Percentiles rank a stretch among this genome's conserved stretches.
phyloP scores from a whole-genome alignment of 495 filamentous ascomycete species.

The Hypomontagnella submonticulosa region DNA sequence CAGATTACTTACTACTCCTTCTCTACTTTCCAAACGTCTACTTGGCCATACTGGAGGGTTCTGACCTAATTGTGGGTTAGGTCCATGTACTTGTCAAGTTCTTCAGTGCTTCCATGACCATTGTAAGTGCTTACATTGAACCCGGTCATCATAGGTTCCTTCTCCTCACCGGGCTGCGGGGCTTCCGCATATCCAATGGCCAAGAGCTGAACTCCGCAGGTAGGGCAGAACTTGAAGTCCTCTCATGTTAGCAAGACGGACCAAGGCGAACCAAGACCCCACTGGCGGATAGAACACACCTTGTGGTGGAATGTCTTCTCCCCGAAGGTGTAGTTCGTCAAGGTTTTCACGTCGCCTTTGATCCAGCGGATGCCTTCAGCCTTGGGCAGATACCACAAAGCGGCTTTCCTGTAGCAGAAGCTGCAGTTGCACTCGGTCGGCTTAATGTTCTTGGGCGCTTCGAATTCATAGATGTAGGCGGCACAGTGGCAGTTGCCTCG shows the following conservation, averaged over 20 bases:
- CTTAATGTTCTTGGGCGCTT: slow-evolving; percentile 55
- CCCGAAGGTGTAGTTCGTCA: slow-evolving; percentile 54
- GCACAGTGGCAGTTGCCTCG: slow-evolving; percentile 68
- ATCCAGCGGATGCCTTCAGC: slow-evolving; percentile 49
- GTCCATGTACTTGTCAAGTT: neutral
- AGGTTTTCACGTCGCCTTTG: slow-evolving; percentile 51
- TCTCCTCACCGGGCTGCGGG: slow-evolving; percentile 39
- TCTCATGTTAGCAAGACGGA: slow-evolving; percentile 22
- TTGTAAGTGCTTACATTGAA: slow-evolving; percentile 38
- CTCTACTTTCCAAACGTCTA: slow-evolving; percentile 52
- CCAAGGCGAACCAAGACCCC: slow-evolving; percentile 2
- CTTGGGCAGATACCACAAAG: slow-evolving; percentile 51
- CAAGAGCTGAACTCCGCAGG: slow-evolving; percentile 52
- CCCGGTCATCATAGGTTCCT: slow-evolving; percentile 36
- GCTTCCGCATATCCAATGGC: slow-evolving; percentile 22
- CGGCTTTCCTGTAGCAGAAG: slow-evolving; percentile 60
- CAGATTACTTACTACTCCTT: slow-evolving; percentile 40
- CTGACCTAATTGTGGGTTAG: slow-evolving; percentile 39
- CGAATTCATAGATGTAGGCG: slow-evolving; percentile 59
- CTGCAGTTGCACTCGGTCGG: slow-evolving; percentile 62
- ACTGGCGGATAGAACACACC: slow-evolving; percentile 31
- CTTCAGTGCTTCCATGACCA: neutral
- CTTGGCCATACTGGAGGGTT: slow-evolving; percentile 49
- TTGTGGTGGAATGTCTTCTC: slow-evolving; percentile 48
- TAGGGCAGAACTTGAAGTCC: slow-evolving; percentile 56